Evolutionary conservation across 2,329 filamentous ascomycete genomes (phyloP), one percentile per base, ranked within the genome.

Genomic region (Dactylellina leptospora): DNA sequence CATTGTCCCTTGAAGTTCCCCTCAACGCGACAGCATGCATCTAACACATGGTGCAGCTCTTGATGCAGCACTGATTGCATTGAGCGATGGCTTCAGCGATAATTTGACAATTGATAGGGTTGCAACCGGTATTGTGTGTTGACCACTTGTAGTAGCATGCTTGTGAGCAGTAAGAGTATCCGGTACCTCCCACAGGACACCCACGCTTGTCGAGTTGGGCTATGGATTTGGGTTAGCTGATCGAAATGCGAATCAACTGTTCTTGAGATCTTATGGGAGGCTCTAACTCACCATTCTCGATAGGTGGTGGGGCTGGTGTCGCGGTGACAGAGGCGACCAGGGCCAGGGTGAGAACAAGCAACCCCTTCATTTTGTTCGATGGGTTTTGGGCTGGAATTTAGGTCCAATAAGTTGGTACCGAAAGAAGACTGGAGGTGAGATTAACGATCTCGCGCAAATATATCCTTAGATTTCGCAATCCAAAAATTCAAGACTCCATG

Each of bases 91-190:
- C 9, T 10, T 36, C 2, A 16, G n/a, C 22, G 13, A 54, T 22
- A 3, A 2, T 25, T 27, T 53, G 47, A 36, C 59, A 62, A 54
- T 11, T 36, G 2, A 25, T 6, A 3, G 47, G 36, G 38, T 22
- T 4, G 25, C 59, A 45, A 6, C 3, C n/a, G 16, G 28, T 36
- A 25, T 45, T n/a, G 11, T 33, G 18, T 5, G 13, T n/a, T 48
- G 30, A 13, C 51, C 42, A 48, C 30, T 33, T 62, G 45, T n/a
- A 25, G n/a, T 53, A 16, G 25, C 58, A 62, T n/a, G 33, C 60
- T 23, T 64, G 50, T 4, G 60, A 55, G 28, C 60, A 64, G 40
- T 64, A 64, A 10, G 40, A 47, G 27, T 64, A 64, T 25, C 50
- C 50, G 20, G 42, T 23, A 5, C 25, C 48, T 1, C 50, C 60